Base-by-base conservation (phyloP, 768 basidiomycete genomes). In the Strobilomyces echinocephalus region DNA sequence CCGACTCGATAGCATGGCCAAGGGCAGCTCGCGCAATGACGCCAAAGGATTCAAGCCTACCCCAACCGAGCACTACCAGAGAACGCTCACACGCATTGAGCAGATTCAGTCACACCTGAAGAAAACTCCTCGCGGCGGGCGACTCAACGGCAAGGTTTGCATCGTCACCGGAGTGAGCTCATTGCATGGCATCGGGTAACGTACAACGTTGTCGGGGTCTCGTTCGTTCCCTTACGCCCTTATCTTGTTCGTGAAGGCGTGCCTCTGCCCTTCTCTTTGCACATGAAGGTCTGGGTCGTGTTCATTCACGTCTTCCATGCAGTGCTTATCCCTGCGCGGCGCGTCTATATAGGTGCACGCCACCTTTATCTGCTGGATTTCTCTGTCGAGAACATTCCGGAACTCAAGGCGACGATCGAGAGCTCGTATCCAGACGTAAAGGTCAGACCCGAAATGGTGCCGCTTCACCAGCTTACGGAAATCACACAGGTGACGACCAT, bases 111-210 rank as follows among this genome's bases (percentile, higher is more conserved):
- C 79, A 0, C 91, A 92, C 54, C 75, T 93, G 35, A 66, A 75
- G 40, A 73, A 68, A 26, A 62, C 80, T 20, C 75, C 83, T 30
- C 78, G 84, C 39, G 70, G 75, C 28, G 73, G 71, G 18, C 77
- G 83, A 61, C 76, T 95, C 58, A 77, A 76, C 64, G 83, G 78
- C 57, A 95, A 92, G 69, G 89, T 94, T 24, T 90, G 87, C 61
- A 77, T 95, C 52, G 80, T 95, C 60, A 95, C 94, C 1, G 94
- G 94, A 16, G 91, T 87, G 30, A 87, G 88, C 30, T 93, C 91
- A 18, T 65, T 87, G 59, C 85, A 86, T 65, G 94, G 94, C 16
- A 97, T 97, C 55, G 94, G 94, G 87, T 94, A 71, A 59, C 46
- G 51, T 57, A 44, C 36, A 56, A 46, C 46, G 44, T 58, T 56